Base-by-base conservation (phyloP, 768 basidiomycete genomes). In the Panaeolus papilionaceus region DNA sequence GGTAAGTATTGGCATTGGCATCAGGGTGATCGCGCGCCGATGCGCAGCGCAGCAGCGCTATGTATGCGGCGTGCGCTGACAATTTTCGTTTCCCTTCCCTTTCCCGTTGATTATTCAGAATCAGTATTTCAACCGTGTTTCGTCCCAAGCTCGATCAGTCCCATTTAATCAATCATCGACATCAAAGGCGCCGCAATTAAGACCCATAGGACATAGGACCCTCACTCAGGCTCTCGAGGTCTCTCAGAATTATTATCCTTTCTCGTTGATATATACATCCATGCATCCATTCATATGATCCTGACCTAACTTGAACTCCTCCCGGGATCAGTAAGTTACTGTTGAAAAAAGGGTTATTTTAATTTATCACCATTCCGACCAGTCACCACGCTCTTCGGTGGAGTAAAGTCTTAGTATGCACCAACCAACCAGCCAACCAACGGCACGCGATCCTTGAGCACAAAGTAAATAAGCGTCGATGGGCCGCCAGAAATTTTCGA, bases 361-460 rank as follows among this genome's bases (percentile, higher is more conserved):
- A 49, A 49, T 49, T 23, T 49, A 49, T 49, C 47, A 49, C 47
- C 47, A 49, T 49, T 49, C 47, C 47, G 23, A 49, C 47, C 20
- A 20, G 47, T 9, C 12, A 14, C 12, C 18, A 18, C 18, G 12
- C 18, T 44, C 18, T 18, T 20, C 4, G 7, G n/a, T 49, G 47
- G 47, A 49, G 47, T 26, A 49, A 16, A 40, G 14, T 20, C 12
- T 45, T 14, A 45, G 45, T 45, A 45, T 16, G 7, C 45, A 45
- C 45, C 12, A 14, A 45, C 45, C 12, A 14, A 45, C 45, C 39
- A 33, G 33, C 5, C 33, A 33, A 33, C 33, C 33, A 3, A 33
- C 33, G 3, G 33, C 33, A 33, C 33, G 33, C 33, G 33, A 5
- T 23, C 23, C 23, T 23, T 33, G 5, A 33, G 33, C 33, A 33